Evolutionary conservation across 768 basidiomycete genomes (phyloP).

Genomic region (Xerocomellus chrysenteron): DNA sequence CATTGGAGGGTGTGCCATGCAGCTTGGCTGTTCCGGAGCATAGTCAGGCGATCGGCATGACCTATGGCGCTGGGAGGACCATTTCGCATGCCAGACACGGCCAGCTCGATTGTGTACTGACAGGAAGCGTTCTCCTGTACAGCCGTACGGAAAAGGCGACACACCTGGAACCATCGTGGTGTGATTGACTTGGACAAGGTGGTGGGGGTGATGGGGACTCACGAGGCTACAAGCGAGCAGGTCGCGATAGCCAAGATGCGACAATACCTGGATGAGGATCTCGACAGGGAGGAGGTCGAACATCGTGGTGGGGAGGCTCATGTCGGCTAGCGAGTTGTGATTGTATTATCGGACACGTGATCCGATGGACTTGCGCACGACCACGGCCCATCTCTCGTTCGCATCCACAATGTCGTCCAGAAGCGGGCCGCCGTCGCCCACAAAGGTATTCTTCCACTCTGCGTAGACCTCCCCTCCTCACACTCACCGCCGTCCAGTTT

Average conservation of each 20-base stretch:
- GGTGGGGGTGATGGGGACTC: neutral
- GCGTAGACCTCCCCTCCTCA: neutral
- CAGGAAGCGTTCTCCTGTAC: slow-evolving; percentile 34
- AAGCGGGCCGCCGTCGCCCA: slow-evolving; percentile 25
- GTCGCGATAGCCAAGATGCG: slow-evolving; percentile 20
- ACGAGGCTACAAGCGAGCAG: slow-evolving; percentile 32
- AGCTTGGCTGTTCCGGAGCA: slow-evolving; percentile 38
- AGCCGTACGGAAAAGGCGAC: slow-evolving; percentile 28
- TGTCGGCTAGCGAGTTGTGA: too few relatives aligned
- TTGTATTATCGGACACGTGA: slow-evolving; percentile 19
- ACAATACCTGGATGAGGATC: slow-evolving; percentile 23
- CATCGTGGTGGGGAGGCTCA: slow-evolving; percentile 1
- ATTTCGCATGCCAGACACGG: slow-evolving; percentile 41
- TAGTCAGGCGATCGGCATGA: slow-evolving; percentile 36
- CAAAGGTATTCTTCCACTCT: slow-evolving; percentile 29
- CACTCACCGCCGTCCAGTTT: slow-evolving; percentile 39
- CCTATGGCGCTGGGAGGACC: slow-evolving; percentile 32
- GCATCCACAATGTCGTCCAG: slow-evolving; percentile 29
- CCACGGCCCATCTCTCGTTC: neutral
- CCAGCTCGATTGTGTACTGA: slow-evolving; percentile 47
- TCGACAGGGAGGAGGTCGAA: slow-evolving; percentile 24
- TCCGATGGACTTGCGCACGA: neutral
- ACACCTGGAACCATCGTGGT: slow-evolving; percentile 29
- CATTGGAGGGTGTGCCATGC: slow-evolving; percentile 43
- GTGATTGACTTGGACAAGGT: neutral